Percentiles rank a stretch among this genome's conserved stretches.
Conservation (phyloP, 805 yeast species). For the Candida pseudoglaebosa region DNA sequence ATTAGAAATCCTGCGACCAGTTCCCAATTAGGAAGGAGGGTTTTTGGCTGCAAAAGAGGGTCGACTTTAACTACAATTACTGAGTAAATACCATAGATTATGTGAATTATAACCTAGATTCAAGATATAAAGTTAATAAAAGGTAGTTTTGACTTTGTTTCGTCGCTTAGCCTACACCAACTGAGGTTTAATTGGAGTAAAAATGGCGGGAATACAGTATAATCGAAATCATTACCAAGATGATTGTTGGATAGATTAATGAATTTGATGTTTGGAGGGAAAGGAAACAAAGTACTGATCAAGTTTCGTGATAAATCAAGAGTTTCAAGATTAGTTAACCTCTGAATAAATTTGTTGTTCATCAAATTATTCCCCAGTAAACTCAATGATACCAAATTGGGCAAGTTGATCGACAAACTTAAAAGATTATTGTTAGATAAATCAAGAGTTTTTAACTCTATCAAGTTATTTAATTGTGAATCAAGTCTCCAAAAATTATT, state of each 20-base stretch:
- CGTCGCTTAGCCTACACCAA: constrained; percentile 10
- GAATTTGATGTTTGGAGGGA: constrained; percentile 12
- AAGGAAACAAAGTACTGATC: constrained; percentile 12
- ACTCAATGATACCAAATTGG: constrained; percentile 13
- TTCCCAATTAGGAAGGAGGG: neutral
- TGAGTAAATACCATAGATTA: neutral
- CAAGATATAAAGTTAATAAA: neutral
- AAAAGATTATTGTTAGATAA: constrained; percentile 22
- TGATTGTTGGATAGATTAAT: constrained; percentile 22
- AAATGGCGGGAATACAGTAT: constrained; percentile 10
- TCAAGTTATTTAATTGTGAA: constrained; percentile 11
- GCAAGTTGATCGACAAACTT: neutral
- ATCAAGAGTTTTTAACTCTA: constrained; percentile 10
- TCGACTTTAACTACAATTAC: neutral
- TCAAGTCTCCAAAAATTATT: constrained; percentile 18
- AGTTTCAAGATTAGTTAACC: constrained; percentile 8
- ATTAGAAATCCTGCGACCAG: constrained; percentile 1
- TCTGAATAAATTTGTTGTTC: constrained; percentile 5
- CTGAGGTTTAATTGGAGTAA: constrained; percentile 13
- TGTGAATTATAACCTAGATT: too few species aligned
- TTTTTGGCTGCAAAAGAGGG: neutral
- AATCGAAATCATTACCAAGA: constrained; percentile 8
- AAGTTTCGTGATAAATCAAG: constrained; percentile 25
- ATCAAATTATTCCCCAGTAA: constrained; percentile 25
- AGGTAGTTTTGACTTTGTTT: neutral